phyloP scores from a whole-genome alignment of 2,329 filamentous ascomycete genomes.

The Trichoderma polysporum region DNA sequence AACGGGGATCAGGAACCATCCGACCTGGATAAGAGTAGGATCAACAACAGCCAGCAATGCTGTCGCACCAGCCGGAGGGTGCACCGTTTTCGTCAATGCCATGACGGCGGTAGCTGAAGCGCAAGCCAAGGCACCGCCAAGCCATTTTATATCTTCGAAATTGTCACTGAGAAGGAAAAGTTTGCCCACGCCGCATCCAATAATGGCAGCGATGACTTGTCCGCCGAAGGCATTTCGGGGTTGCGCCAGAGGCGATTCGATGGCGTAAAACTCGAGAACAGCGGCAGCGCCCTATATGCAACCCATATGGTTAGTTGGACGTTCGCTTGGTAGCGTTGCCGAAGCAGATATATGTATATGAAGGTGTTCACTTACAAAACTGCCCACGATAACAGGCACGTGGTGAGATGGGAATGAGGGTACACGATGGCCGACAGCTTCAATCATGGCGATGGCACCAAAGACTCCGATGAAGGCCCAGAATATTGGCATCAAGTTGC shows the following conservation, averaged over 20 bases:
- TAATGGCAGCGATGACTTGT: conserved; percentile 61
- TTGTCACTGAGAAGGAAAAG: conserved; percentile 56
- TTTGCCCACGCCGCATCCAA: conserved; percentile 63
- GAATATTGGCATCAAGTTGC: conserved; percentile 58
- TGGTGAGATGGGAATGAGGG: conserved; percentile 52
- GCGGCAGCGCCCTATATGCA: conserved; percentile 64
- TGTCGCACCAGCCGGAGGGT: conserved; percentile 74
- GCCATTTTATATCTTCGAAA: conserved; percentile 56
- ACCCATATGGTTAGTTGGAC: not conserved
- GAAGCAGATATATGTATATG: not conserved
- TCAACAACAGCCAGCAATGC: conserved; percentile 67
- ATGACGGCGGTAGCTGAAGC: conserved; percentile 63
- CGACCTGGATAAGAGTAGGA: conserved; percentile 51
- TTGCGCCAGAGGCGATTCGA: conserved; percentile 70
- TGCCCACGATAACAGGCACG: conserved; percentile 64
- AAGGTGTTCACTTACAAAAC: conserved; percentile 58
- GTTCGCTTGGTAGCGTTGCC: too few relatives aligned
- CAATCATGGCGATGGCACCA: conserved; percentile 58
- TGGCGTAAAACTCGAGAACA: conserved; percentile 71
- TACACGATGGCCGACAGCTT: conserved; percentile 55
- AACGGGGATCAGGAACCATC: conserved; percentile 68
- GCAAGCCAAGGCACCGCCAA: conserved; percentile 65
- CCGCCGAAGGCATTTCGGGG: conserved; percentile 68
- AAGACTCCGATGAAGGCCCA: conserved; percentile 69
- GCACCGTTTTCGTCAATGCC: conserved; percentile 68